Evolutionary conservation across 306 rosid genomes (phyloP).

Genomic region (Pyrus betulifolia): DNA sequence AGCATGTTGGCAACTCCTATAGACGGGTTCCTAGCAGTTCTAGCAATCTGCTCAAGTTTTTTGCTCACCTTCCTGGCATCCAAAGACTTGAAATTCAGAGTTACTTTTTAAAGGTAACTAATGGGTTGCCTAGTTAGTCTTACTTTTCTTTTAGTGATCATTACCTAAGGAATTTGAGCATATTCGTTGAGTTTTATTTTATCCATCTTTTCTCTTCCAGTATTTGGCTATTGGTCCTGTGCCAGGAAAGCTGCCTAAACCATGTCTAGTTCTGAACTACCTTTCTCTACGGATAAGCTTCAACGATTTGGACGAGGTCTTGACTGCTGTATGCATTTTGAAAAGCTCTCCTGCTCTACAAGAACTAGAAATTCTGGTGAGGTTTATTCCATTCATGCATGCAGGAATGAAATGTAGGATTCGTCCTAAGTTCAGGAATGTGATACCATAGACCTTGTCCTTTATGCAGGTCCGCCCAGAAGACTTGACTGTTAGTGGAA

Average conservation of each 20-base stretch:
- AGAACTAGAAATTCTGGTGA: slow-evolving; percentile 52
- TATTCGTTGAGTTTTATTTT: neutral
- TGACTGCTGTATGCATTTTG: slow-evolving; percentile 42
- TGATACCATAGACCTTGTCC: neutral
- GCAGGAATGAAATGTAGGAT: neutral
- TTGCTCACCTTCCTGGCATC: slow-evolving; percentile 34
- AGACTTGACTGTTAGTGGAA: slow-evolving; percentile 5
- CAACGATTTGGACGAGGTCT: slow-evolving; percentile 40
- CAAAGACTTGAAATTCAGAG: slow-evolving; percentile 49
- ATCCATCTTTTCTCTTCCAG: slow-evolving; percentile 20
- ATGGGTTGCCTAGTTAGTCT: neutral
- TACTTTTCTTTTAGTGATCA: neutral
- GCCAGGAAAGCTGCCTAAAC: slow-evolving; percentile 34
- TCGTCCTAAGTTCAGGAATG: neutral
- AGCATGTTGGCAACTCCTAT: slow-evolving; percentile 17
- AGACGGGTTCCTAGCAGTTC: slow-evolving; percentile 20
- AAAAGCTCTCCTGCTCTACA: slow-evolving; percentile 52
- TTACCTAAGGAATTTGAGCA: neutral
- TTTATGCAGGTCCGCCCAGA: slow-evolving; percentile 36
- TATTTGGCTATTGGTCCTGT: slow-evolving; percentile 44
- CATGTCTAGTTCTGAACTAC: slow-evolving; percentile 37
- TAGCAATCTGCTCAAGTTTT: slow-evolving; percentile 43
- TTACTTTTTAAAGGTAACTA: slow-evolving; percentile 44
- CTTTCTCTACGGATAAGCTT: slow-evolving; percentile 51
- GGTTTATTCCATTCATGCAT: slow-evolving; percentile 10